Conservation (phyloP, 352 stramenopile species). For the Phytophthora palmivora region DNA sequence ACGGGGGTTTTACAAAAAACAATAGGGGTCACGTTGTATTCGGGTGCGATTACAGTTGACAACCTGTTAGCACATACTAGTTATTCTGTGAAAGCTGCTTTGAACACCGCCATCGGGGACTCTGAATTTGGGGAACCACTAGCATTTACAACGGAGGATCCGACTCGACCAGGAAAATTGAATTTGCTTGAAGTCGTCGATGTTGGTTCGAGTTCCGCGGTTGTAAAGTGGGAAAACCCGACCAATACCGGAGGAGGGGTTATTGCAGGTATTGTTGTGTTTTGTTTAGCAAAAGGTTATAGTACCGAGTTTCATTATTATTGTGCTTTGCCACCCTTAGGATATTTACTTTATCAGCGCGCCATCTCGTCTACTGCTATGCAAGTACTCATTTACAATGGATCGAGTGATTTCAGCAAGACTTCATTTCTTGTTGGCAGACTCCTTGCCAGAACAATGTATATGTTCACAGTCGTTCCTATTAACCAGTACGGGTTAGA, state of each 20-base stretch:
- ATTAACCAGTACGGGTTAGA: constrained; percentile 55
- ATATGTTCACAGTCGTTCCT: constrained; percentile 46
- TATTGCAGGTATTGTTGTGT: constrained; percentile 38
- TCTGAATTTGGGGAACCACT: constrained; percentile 27
- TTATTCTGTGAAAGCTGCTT: constrained; percentile 37
- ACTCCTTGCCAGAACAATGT: constrained; percentile 38
- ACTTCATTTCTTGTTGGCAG: constrained; percentile 21
- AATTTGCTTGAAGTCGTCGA: constrained; percentile 16
- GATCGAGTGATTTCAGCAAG: constrained; percentile 10
- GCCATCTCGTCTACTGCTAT: background rate
- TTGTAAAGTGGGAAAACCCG: constrained; percentile 43
- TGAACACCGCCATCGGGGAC: constrained; percentile 18
- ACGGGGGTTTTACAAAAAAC: constrained; percentile 4
- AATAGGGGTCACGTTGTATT: constrained; percentile 8
- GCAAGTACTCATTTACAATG: constrained; percentile 35
- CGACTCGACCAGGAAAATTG: constrained; percentile 27
- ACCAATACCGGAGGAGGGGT: constrained; percentile 46
- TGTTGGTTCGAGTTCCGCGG: constrained; percentile 34
- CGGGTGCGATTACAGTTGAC: constrained; percentile 14
- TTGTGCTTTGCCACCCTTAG: constrained; percentile 13
- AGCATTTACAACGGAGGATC: constrained; percentile 30
- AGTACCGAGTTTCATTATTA: background rate
- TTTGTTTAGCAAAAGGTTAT: background rate
- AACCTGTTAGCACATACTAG: constrained; percentile 36
- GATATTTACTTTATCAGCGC: constrained; percentile 37